Percentiles rank a stretch among this genome's conserved stretches.
phyloP scores from a whole-genome alignment of 192 early-diverging fungal species.

The Oehlia diaphana region DNA sequence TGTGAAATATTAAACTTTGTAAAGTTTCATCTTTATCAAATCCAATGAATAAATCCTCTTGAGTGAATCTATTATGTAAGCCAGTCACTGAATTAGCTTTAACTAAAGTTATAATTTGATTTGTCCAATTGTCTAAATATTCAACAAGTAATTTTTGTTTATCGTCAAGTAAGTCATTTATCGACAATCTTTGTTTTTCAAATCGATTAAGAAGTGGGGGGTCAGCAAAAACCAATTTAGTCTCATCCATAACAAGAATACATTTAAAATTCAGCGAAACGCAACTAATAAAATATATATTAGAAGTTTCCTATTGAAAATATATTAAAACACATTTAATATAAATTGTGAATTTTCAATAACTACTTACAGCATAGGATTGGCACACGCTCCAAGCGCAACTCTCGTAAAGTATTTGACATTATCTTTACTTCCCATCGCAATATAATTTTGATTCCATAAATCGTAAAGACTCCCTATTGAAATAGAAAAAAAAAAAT shows the following conservation, averaged over 20 bases:
- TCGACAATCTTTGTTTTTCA: slow-evolving; percentile 23
- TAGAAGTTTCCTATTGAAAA: not conserved
- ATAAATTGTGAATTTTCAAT: not conserved
- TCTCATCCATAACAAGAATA: slow-evolving; percentile 26
- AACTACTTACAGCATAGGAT: slow-evolving; percentile 26
- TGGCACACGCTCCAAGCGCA: slow-evolving; percentile 15
- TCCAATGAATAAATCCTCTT: slow-evolving; percentile 30
- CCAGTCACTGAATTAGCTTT: not conserved
- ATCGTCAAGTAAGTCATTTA: not conserved
- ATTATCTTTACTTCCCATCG: not conserved
- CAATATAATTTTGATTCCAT: slow-evolving; percentile 31
- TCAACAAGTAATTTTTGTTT: not conserved
- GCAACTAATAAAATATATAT: not conserved
- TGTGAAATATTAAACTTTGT: slow-evolving; percentile 20
- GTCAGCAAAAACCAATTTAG: not conserved
- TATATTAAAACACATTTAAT: too few species aligned
- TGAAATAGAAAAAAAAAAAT: too few species aligned
- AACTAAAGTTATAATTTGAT: not conserved
- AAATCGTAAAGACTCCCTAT: slow-evolving; percentile 28
- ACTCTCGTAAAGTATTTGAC: slow-evolving; percentile 15
- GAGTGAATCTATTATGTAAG: not conserved
- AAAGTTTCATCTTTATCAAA: slow-evolving; percentile 23
- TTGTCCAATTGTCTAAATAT: slow-evolving; percentile 9
- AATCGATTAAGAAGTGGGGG: slow-evolving; percentile 19
- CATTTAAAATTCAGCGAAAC: slow-evolving; percentile 18